phyloP scores from a whole-genome alignment of 148 eudicot genomes.

The Rhododendron ferrugineum region DNA sequence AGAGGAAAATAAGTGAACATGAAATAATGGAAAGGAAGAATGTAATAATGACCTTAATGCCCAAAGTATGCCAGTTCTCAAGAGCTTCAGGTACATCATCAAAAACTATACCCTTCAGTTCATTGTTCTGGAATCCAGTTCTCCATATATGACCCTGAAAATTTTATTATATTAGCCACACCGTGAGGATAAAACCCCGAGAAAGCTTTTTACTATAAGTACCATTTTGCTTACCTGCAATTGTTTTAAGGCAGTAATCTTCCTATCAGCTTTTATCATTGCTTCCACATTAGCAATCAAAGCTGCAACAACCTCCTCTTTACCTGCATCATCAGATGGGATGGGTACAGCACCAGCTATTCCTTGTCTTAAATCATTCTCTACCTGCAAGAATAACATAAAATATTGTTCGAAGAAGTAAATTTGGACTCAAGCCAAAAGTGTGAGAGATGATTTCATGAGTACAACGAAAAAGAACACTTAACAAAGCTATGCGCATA shows the following conservation, averaged over 20 bases:
- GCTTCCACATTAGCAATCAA: constrained; percentile 83
- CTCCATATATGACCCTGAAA: constrained; percentile 92
- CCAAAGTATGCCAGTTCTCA: constrained; percentile 81
- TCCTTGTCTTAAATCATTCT: constrained; percentile 66
- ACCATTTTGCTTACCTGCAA: constrained; percentile 55
- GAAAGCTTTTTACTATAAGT: not conserved
- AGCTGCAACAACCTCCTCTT: constrained; percentile 75
- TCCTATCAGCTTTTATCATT: constrained; percentile 96
- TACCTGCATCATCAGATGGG: constrained; percentile 57
- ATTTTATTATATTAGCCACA: constrained; percentile 8
- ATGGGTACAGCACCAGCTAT: constrained; percentile 66
- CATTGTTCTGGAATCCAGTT: constrained; percentile 74
- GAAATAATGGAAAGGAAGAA: not conserved
- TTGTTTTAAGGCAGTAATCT: constrained; percentile 89
- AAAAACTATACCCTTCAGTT: constrained; percentile 65
- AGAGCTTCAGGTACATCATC: constrained; percentile 91
- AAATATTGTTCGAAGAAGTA: not conserved
- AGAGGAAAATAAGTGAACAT: not conserved
- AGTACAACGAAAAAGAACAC: not conserved
- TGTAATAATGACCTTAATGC: constrained; percentile 52
- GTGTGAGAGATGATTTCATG: not conserved
- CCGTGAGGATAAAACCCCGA: not conserved
- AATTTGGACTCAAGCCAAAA: not conserved
- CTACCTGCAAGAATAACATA: constrained; percentile 38
- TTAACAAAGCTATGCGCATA: not conserved